phyloP scores from a whole-genome alignment of 805 yeast species.

The Ogataea philodendri region DNA sequence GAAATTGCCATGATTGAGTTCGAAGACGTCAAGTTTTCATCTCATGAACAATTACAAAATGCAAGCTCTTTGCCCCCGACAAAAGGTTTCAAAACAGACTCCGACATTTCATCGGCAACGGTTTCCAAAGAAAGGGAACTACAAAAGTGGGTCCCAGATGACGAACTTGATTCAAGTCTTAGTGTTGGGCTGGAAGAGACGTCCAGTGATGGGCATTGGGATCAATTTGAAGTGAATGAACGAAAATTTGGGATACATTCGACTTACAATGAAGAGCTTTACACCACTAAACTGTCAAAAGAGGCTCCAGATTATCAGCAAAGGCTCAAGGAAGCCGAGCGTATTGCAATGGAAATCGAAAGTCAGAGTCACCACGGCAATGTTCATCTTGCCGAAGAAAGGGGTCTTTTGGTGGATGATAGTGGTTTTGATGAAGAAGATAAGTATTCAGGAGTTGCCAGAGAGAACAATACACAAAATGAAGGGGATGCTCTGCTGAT shows the following conservation, averaged over 20 bases:
- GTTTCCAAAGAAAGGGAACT: constrained; percentile 63
- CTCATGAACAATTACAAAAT: constrained; percentile 1
- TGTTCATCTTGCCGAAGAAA: constrained; percentile 85
- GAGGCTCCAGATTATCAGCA: constrained; percentile 69
- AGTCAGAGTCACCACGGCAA: constrained; percentile 61
- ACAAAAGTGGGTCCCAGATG: constrained; percentile 83
- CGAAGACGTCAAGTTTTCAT: constrained; percentile 36
- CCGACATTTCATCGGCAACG: constrained; percentile 66
- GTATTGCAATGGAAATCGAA: constrained; percentile 82
- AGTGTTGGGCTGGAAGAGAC: constrained; percentile 38
- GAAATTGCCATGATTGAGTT: constrained; percentile 53
- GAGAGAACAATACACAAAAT: constrained; percentile 37
- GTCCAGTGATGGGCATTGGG: constrained; percentile 54
- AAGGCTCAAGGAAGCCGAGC: constrained; percentile 67
- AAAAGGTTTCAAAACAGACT: constrained; percentile 70
- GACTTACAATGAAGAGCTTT: constrained; percentile 77
- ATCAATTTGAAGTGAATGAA: constrained; percentile 91
- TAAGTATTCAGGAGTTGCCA: constrained; percentile 87
- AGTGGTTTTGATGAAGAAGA: constrained; percentile 94
- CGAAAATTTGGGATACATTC: constrained; percentile 85
- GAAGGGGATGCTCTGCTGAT: constrained; percentile 27
- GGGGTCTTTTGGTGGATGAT: constrained; percentile 76
- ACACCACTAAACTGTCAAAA: constrained; percentile 75
- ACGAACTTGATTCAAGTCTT: constrained; percentile 18
- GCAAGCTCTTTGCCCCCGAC: constrained; percentile 13